These are phyloP conservation scores for Naganishia vaughanmartiniae DNA, from an alignment of 768 basidiomycete genomes.

Conservation along the genomic window DNA sequence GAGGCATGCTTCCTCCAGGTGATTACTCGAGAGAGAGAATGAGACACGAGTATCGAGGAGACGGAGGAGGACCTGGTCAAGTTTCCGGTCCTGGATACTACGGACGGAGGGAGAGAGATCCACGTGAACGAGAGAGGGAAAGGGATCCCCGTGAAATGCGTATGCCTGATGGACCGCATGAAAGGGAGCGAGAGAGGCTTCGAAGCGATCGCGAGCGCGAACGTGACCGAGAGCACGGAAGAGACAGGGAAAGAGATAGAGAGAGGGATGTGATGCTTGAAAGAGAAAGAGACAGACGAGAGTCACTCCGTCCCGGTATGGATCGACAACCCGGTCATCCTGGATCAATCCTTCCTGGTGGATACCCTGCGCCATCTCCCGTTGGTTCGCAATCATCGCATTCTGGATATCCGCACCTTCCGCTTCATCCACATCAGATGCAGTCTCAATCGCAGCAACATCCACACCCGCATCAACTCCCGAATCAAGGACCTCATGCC, in stretches of 20 bases:
- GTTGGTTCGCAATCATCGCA: background rate
- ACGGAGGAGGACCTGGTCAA: background rate
- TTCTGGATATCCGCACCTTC: background rate
- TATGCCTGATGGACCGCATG: slow-evolving; percentile 31
- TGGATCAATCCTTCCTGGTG: background rate
- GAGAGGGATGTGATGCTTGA: slow-evolving; percentile 16
- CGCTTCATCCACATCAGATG: slow-evolving; percentile 1
- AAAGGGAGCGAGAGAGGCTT: slow-evolving; percentile 43
- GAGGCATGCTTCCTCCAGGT: background rate
- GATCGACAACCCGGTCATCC: slow-evolving; percentile 2
- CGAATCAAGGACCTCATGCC: background rate
- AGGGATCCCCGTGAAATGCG: slow-evolving; percentile 6
- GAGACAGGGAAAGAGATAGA: slow-evolving; percentile 28
- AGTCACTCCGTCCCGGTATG: background rate
- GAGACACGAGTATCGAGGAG: background rate
- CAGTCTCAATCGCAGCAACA: background rate
- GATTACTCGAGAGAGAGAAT: background rate
- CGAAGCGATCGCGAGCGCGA: background rate
- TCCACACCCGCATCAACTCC: no score
- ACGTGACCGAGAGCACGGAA: slow-evolving; percentile 3
- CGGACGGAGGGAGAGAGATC: slow-evolving; percentile 4
- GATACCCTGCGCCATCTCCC: background rate
- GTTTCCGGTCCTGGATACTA: background rate
- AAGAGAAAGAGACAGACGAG: slow-evolving; percentile 33
- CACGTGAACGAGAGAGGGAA: background rate